phyloP scores from a whole-genome alignment of 805 yeast species.

The Yamadazyma sp. region DNA sequence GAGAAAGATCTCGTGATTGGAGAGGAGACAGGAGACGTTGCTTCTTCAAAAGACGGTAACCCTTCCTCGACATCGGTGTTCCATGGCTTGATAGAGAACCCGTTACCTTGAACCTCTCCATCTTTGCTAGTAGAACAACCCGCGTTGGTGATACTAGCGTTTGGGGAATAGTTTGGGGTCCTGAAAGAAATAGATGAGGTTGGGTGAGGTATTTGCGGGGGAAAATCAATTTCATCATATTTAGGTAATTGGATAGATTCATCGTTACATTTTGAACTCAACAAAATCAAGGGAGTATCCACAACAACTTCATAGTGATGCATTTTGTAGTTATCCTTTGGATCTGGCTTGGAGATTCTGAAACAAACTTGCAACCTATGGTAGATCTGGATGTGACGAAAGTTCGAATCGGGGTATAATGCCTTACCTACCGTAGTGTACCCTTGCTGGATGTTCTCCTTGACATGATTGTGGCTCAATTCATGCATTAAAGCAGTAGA shows the following conservation, averaged over 20 bases:
- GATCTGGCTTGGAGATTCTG: slow-evolving; percentile 63
- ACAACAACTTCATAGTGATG: slow-evolving; percentile 81
- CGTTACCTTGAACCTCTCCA: slow-evolving; percentile 22
- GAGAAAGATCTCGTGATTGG: slow-evolving; percentile 40
- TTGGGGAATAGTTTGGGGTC: slow-evolving; percentile 35
- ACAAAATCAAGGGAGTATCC: slow-evolving; percentile 65
- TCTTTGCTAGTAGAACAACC: neutral
- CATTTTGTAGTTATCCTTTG: slow-evolving; percentile 42
- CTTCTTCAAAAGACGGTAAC: slow-evolving; percentile 68
- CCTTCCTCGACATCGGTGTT: slow-evolving; percentile 23
- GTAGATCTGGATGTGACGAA: slow-evolving; percentile 57
- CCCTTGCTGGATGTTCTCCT: slow-evolving; percentile 35
- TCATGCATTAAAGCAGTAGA: slow-evolving; percentile 31
- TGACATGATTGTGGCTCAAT: slow-evolving; percentile 18
- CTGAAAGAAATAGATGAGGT: slow-evolving; percentile 31
- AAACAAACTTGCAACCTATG: slow-evolving; percentile 73
- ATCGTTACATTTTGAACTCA: slow-evolving; percentile 43
- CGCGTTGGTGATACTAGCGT: neutral
- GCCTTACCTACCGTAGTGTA: slow-evolving; percentile 37
- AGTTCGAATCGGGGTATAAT: slow-evolving; percentile 64
- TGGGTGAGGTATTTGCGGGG: neutral
- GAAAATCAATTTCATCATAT: slow-evolving; percentile 29
- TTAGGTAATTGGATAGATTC: slow-evolving; percentile 41
- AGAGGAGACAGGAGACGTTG: slow-evolving; percentile 48
- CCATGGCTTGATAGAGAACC: slow-evolving; percentile 32